These are phyloP conservation scores for Solanum hybrid DNA, from an alignment of 305 asterid genomes.

Conservation along the genomic window DNA sequence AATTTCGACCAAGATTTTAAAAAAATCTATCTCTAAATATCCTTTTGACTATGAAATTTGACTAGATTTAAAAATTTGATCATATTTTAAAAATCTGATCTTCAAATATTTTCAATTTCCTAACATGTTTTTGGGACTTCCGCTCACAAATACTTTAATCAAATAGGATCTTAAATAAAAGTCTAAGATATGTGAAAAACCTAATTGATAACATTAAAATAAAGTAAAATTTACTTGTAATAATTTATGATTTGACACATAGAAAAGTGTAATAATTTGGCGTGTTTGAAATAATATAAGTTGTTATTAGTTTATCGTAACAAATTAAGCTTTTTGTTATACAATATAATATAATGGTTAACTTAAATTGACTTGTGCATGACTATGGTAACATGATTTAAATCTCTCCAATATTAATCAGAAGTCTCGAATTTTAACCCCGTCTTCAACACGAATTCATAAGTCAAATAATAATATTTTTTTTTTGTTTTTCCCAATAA, in stretches of 20 bases:
- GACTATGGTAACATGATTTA: neutral
- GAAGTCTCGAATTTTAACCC: neutral
- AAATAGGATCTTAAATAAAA: too few relatives aligned
- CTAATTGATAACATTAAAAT: too few relatives aligned
- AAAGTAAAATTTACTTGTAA: neutral
- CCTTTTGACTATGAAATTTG: neutral
- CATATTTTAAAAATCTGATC: too few relatives aligned
- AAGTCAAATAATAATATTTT: neutral
- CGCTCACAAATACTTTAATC: neutral
- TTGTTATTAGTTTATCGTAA: neutral
- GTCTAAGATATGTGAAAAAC: neutral
- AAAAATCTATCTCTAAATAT: neutral
- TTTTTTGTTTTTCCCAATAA: neutral
- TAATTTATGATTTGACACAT: neutral
- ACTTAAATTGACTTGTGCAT: neutral
- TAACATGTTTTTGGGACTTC: neutral
- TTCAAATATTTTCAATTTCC: neutral
- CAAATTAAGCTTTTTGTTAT: neutral
- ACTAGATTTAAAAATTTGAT: too few relatives aligned
- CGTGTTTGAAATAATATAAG: neutral
- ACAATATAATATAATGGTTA: too few relatives aligned
- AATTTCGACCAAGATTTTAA: too few relatives aligned
- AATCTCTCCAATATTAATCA: neutral
- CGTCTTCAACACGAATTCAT: neutral
- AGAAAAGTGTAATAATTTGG: neutral